Evolutionary conservation across 164 flowering plant genomes (phyloP).

Genomic region (Litsea cubeba): DNA sequence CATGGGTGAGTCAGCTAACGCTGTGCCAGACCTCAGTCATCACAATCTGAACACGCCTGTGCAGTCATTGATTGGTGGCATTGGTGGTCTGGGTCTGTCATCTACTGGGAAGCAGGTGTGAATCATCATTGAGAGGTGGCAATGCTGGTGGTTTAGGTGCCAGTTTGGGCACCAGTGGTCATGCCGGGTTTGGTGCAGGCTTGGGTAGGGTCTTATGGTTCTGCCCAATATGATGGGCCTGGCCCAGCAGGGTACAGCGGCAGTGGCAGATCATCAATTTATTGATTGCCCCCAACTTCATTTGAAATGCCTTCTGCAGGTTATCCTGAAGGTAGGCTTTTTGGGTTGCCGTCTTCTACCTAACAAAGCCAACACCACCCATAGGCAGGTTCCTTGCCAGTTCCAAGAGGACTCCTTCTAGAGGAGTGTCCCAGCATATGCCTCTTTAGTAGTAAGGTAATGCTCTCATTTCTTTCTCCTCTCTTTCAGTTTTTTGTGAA

Average conservation of each 20-base stretch:
- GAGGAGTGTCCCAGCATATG: conserved; percentile 57
- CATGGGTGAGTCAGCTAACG: conserved; percentile 3
- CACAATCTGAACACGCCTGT: conserved; percentile 22
- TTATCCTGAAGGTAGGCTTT: conserved; percentile 46
- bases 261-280: conserved; percentile 35
- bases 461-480: background rate
- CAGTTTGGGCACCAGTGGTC: background rate
- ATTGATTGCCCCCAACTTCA: conserved; percentile 58
- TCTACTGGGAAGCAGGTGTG: conserved; percentile 33
- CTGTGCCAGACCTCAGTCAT: conserved; percentile 22
- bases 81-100: conserved; percentile 18
- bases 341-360: conserved; percentile 36
- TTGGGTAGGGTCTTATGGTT: conserved; percentile 7
- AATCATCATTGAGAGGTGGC: conserved; percentile 36
- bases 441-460: conserved; percentile 76
- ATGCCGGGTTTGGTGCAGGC: too few species aligned
- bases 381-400: conserved; percentile 53
- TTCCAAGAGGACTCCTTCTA: conserved; percentile 61
- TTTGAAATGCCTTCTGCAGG: conserved; percentile 25
- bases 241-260: conserved; percentile 23
- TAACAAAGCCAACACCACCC: conserved; percentile 61
- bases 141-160: conserved; percentile 27
- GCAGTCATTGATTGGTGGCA: conserved; percentile 25
- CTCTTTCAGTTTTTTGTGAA: background rate
- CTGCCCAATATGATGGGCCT: conserved; percentile 11